phyloP scores from a whole-genome alignment of 805 yeast genomes.

The Maudiozyma pseudohumilis region DNA sequence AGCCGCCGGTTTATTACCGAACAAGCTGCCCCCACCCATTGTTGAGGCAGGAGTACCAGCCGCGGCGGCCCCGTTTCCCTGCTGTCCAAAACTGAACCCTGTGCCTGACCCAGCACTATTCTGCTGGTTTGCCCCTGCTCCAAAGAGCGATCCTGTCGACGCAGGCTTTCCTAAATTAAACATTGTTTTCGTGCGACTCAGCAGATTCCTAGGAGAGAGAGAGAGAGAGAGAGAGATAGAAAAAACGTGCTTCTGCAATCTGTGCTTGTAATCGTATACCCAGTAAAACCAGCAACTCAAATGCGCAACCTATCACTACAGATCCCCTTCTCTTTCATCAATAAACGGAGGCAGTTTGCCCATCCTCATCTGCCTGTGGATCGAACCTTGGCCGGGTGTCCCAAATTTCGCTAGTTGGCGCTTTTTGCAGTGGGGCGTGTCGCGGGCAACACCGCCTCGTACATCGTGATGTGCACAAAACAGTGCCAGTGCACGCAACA shows the following conservation, averaged over 20 bases:
- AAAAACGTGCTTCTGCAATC: too few relatives aligned
- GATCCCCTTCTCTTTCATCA: background rate
- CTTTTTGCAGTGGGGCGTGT: too few relatives aligned
- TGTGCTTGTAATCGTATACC: background rate
- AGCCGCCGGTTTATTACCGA: constrained; percentile 31
- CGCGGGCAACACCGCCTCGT: too few relatives aligned
- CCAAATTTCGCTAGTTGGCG: too few relatives aligned
- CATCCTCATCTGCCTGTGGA: background rate
- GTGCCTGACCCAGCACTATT: background rate
- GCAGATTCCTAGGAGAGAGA: too few relatives aligned
- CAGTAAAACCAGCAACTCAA: background rate
- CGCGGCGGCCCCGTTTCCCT: background rate
- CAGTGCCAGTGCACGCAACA: too few relatives aligned
- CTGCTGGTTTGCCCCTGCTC: background rate
- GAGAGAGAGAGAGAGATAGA: too few relatives aligned
- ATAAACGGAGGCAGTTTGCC: too few relatives aligned
- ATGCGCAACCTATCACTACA: background rate
- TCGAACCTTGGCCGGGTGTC: background rate
- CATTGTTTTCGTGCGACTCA: background rate
- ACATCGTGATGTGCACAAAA: too few relatives aligned
- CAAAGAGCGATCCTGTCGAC: constrained; percentile 3
- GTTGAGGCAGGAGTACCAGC: background rate
- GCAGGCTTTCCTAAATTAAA: constrained; percentile 4
- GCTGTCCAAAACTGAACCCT: constrained; percentile 2
- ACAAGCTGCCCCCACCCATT: constrained; percentile 4